Base-by-base conservation (phyloP, 2,329 filamentous ascomycete species). In the Parafenestella ontariensis region DNA sequence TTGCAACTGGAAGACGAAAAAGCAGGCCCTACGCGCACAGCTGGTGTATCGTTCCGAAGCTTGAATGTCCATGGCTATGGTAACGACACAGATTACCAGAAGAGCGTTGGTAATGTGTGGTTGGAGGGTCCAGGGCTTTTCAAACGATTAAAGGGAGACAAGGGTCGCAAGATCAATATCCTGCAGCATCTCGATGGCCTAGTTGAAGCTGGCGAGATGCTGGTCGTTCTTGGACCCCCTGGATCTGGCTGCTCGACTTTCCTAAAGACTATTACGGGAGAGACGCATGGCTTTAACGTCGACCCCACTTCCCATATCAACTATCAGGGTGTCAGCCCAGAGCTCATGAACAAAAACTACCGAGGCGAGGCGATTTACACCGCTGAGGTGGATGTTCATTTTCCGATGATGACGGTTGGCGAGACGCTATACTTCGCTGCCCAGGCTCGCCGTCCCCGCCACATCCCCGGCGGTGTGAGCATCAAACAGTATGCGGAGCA, bases 351-450 rank as follows among this genome's bases (percentile, higher is more conserved):
- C 76, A 85, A 85, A 10, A 81, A 85, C 58, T 92, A 94, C 78
- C 87, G 90, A 24, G 91, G 91, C 61, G 91, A 96, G 76, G 90
- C 90, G 58, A 93, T 95, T 72, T 95, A 95, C 77, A 93, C 90
- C 0, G 90, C 90, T 54, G 91, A 95, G 74, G 88, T 91, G 31
- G 92, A 96, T 71, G 88, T 90, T 4, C 90, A 93, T 76, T 93
- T 93, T 69, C 89, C 90, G 11, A 85, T 88, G 77, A 77, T 95
- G 65, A 87, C 85, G 1, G 90, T 94, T 39, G 89, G 89, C 46
- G 89, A 94, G 66, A 95, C 91, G 1, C 81, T 94, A 42, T 88
- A 86, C 49, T 94, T 94, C 58, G 90, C 90, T 17, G 89, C 90
- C 3, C 81, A 85, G 17, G 89, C 90, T 5, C 83, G 89, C 51